These are phyloP conservation scores for Uromyces viciae-fabae DNA, from an alignment of 1,284 basidiomycete genomes.

Conservation along the genomic window DNA sequence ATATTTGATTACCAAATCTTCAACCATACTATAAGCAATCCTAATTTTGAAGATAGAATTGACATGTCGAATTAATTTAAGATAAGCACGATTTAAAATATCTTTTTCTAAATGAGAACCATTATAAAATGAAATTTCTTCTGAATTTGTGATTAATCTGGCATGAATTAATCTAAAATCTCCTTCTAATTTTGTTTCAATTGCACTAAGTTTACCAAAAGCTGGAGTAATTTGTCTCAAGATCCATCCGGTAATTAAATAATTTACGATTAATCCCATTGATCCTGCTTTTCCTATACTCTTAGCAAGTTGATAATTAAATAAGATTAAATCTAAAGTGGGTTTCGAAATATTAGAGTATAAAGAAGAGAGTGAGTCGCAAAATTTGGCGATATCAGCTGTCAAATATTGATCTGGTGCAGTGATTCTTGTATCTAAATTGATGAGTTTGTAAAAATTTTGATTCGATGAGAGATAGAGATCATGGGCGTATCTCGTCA, in stretches of 20 bases:
- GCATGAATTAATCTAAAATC: constrained; percentile 87
- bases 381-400: constrained; percentile 85
- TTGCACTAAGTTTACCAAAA: constrained; percentile 84
- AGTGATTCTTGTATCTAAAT: constrained; percentile 52
- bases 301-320: constrained; percentile 83
- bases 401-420: constrained; percentile 64
- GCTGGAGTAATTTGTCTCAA: constrained; percentile 81
- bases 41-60: constrained; percentile 83
- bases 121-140: constrained; percentile 95
- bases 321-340: constrained; percentile 82
- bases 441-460: constrained; percentile 61
- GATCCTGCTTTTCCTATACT: constrained; percentile 75
- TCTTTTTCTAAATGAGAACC: constrained; percentile 78
- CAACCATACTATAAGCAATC: constrained; percentile 70
- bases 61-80: constrained; percentile 77
- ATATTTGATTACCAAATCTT: constrained; percentile 91
- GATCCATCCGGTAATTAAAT: constrained; percentile 77
- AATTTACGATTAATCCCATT: constrained; percentile 73
- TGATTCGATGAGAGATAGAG: constrained; percentile 74
- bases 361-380: constrained; percentile 77
- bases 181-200: constrained; percentile 76
- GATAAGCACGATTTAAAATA: constrained; percentile 75
- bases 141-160: constrained; percentile 80
- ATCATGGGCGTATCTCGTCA: constrained; percentile 88
- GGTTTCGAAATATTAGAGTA: constrained; percentile 80